These are phyloP conservation scores for Rhytidiadelphus loreus DNA, from an alignment of 225 moss, liverwort and hornwort species.

Conservation along the genomic window DNA sequence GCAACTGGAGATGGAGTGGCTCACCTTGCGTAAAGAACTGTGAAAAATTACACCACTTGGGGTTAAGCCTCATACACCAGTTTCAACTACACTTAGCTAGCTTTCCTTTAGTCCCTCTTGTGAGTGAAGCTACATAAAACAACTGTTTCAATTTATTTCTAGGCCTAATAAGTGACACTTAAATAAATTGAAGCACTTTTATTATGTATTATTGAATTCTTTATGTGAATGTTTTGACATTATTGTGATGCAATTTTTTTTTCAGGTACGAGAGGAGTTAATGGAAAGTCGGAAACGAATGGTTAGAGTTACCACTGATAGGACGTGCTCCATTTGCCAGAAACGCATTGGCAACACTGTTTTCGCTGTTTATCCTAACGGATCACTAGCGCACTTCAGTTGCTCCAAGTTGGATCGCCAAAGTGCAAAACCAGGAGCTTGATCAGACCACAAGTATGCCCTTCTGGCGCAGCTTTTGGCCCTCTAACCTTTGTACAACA, in stretches of 20 bases:
- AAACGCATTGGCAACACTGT: conserved; percentile 90
- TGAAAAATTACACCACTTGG: background rate
- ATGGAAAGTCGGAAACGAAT: conserved; percentile 58
- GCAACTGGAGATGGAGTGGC: background rate
- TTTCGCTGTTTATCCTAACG: conserved; percentile 82
- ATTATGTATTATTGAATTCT: background rate
- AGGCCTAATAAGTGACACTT: background rate
- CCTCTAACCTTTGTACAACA: background rate
- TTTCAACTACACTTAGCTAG: background rate
- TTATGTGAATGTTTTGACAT: background rate
- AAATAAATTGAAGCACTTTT: background rate
- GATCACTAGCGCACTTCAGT: conserved; percentile 73
- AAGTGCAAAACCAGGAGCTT: conserved; percentile 29
- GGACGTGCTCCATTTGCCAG: conserved; percentile 73
- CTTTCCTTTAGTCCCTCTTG: background rate
- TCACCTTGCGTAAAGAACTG: background rate
- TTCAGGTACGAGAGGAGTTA: conserved; percentile 69
- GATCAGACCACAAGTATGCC: background rate
- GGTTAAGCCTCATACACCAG: no score
- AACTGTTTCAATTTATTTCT: background rate
- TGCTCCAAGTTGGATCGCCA: conserved; percentile 57
- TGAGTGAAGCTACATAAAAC: background rate
- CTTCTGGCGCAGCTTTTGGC: background rate
- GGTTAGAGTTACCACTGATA: conserved; percentile 74
- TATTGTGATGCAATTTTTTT: background rate